These are phyloP conservation scores for Carnegiea gigantea DNA, from an alignment of 179 eudicot species.

Conservation along the genomic window DNA sequence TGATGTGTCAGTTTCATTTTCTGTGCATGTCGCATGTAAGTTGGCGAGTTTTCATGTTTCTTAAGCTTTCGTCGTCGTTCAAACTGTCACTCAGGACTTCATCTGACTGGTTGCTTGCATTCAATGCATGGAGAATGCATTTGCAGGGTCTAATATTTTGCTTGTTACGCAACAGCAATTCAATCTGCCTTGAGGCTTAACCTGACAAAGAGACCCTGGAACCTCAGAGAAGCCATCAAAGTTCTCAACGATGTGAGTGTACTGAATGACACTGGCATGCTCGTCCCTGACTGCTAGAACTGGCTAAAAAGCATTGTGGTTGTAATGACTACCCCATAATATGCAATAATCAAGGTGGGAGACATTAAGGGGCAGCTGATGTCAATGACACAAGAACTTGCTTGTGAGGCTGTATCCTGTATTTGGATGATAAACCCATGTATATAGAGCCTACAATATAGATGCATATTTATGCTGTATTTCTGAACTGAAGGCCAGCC, in stretches of 20 bases:
- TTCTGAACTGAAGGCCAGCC: too few species aligned
- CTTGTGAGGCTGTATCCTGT: not conserved
- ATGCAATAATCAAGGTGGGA: slow-evolving; percentile 48
- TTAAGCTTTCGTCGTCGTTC: not conserved
- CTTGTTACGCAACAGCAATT: slow-evolving; percentile 8
- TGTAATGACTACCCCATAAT: slow-evolving; percentile 82
- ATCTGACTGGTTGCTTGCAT: not conserved
- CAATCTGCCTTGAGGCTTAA: slow-evolving; percentile 79
- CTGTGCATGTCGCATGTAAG: not conserved
- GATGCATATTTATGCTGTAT: too few species aligned
- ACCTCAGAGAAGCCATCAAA: slow-evolving; percentile 71
- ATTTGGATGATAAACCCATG: not conserved
- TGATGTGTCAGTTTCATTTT: too few species aligned
- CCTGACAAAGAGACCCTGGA: slow-evolving; percentile 60
- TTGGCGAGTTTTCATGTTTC: not conserved
- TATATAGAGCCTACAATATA: too few species aligned
- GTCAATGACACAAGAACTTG: not conserved
- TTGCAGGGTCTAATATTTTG: too few species aligned
- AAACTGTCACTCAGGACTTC: not conserved
- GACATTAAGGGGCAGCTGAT: slow-evolving; percentile 55
- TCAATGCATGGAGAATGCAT: too few species aligned
- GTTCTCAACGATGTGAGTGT: slow-evolving; percentile 34
- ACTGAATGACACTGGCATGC: slow-evolving; percentile 73
- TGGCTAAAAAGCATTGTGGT: slow-evolving; percentile 85
- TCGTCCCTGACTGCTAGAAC: slow-evolving; percentile 90